Percentiles rank a stretch among this genome's conserved stretches.
Conservation (phyloP, 2,329 filamentous ascomycete species). For the Rutstroemia sp. region DNA sequence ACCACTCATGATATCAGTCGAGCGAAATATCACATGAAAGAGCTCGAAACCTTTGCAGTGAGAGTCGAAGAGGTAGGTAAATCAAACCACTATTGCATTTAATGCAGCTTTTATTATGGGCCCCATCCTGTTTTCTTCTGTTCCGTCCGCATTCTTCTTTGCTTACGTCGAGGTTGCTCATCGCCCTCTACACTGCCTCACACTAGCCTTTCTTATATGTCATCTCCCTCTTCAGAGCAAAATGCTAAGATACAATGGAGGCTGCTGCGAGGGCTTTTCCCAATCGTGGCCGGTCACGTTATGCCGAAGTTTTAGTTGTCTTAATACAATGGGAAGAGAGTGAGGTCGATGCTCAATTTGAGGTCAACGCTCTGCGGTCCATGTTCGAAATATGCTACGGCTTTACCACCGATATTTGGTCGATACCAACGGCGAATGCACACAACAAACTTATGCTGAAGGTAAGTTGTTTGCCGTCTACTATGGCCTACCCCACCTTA, state of each 20-base stretch:
- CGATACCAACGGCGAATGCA: slow-evolving; percentile 18
- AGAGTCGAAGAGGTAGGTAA: slow-evolving; percentile 10
- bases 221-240: background rate
- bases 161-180: background rate
- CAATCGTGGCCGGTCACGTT: slow-evolving; percentile 18
- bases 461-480: slow-evolving; percentile 3
- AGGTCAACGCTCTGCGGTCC: slow-evolving; percentile 15
- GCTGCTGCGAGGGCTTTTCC: slow-evolving; percentile 21
- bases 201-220: background rate
- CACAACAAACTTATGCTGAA: slow-evolving; percentile 20
- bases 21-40: slow-evolving; percentile 14
- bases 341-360: slow-evolving; percentile 14
- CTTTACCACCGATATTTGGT: slow-evolving; percentile 19
- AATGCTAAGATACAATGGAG: slow-evolving; percentile 13
- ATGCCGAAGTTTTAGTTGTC: slow-evolving; percentile 18
- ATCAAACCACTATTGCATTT: background rate
- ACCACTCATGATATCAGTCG: slow-evolving; percentile 14
- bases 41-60: slow-evolving; percentile 11
- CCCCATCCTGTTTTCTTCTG: background rate
- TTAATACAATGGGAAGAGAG: slow-evolving; percentile 22
- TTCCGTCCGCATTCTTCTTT: slow-evolving; percentile 1
- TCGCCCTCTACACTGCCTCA: background rate
- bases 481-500: background rate
- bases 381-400: slow-evolving; percentile 18
- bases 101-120: slow-evolving; percentile 3